Evolutionary conservation across 441 rosid genomes (phyloP).

Genomic region (Croton setiger): DNA sequence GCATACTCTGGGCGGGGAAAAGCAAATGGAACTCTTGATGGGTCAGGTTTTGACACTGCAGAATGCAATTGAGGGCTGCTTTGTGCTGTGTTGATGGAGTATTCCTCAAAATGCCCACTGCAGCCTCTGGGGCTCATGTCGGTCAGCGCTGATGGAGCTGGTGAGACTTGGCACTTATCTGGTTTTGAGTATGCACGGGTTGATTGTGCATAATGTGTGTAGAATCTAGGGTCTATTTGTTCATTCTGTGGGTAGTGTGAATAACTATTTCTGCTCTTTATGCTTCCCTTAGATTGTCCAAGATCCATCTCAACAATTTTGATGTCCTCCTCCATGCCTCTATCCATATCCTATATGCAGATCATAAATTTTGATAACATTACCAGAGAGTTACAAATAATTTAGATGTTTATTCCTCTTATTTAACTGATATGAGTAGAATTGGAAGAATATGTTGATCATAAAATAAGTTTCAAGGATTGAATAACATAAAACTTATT

Average conservation of each 20-base stretch:
- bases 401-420: background rate
- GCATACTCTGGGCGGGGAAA: constrained; percentile 47
- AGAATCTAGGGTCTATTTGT: constrained; percentile 33
- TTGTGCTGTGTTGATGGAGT: constrained; percentile 49
- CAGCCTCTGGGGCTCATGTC: constrained; percentile 70
- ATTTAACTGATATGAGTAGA: background rate
- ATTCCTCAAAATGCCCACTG: constrained; percentile 74
- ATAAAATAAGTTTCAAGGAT: background rate
- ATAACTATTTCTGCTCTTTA: constrained; percentile 42
- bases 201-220: constrained; percentile 28
- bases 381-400: background rate
- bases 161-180: constrained; percentile 40
- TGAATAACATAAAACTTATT: background rate
- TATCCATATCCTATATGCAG: constrained; percentile 44
- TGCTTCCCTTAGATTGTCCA: constrained; percentile 38
- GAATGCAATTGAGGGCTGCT: constrained; percentile 68
- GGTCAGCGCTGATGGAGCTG: constrained; percentile 60
- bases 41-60: constrained; percentile 54
- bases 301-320: constrained; percentile 84
- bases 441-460: background rate
- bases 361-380: background rate
- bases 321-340: constrained; percentile 57
- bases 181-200: constrained; percentile 29
- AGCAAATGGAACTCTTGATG: constrained; percentile 37
- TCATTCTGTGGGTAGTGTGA: constrained; percentile 30